Base-by-base conservation (phyloP, 495 filamentous ascomycete species). In the Aspergillus ostianus region DNA sequence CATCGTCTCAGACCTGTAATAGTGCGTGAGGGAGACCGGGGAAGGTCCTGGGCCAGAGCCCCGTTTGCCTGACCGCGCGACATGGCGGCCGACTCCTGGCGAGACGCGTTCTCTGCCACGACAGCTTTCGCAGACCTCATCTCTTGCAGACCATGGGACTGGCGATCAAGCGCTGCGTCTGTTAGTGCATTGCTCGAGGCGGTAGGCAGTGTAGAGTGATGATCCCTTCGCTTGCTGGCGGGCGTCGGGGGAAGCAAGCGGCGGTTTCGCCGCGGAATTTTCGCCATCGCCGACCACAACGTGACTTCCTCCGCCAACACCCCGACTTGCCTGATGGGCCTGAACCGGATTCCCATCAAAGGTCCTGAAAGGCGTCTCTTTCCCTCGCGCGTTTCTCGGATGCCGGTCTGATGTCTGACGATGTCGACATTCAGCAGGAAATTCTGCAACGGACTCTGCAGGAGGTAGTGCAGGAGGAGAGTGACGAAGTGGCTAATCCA, bases 1-100 rank as follows among this genome's bases (percentile, higher is more conserved):
- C 92, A 97, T 64, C 92, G 77, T 67, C 85, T 85, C 50, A 96
- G 77, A 41, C 85, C 84, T 12, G 91, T 95, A 58, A 88, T 67
- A 1, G 90, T 94, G 64, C 85, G 77, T 12, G 73, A 69, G 2
- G 67, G 55, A 23, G 63, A 48, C 30, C 49, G 55, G 46, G 65
- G 66, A 44, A 59, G 51, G 52, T 67, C 59, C 45, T 54, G 58
- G 27, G 63, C 57, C 36, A 41, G 3, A 13, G 36, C 12, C 41
- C 60, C 64, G 44, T 67, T 66, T 36, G 56, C 30, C 19, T 59
- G 62, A 19, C 54, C 55, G 55, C 61, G 61, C 55, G 72, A 61
- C 73, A 77, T 77, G 17, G 51, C 61, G 52, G 63, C 50, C 29
- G 62, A 32, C 18, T 52, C 50, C 48, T 61, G 26, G 27, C 61